These are phyloP conservation scores for Exsudoporus frostii DNA, from an alignment of 768 basidiomycete genomes.

Conservation along the genomic window DNA sequence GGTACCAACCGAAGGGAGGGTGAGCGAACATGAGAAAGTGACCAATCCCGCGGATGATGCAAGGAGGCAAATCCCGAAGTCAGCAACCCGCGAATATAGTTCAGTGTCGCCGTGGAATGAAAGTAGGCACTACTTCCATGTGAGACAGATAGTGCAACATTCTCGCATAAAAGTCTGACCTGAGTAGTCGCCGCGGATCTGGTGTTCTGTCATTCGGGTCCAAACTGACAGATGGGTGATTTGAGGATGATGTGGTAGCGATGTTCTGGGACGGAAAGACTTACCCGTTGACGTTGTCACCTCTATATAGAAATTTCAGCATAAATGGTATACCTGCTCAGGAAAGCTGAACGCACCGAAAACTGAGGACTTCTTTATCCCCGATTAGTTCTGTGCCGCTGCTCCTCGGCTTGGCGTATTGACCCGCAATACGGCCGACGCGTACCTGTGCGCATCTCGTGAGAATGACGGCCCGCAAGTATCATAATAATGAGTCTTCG, in stretches of 20 bases:
- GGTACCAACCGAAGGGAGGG: slow-evolving; percentile 60
- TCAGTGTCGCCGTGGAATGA: slow-evolving; percentile 90
- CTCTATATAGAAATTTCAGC: slow-evolving; percentile 45
- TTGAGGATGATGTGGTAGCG: background rate
- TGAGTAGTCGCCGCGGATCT: slow-evolving; percentile 85
- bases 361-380: slow-evolving; percentile 76
- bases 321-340: background rate
- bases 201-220: slow-evolving; percentile 78
- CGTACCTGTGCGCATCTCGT: slow-evolving; percentile 48
- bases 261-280: slow-evolving; percentile 14
- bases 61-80: slow-evolving; percentile 93
- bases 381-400: slow-evolving; percentile 77
- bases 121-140: slow-evolving; percentile 76
- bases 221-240: slow-evolving; percentile 35
- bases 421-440: slow-evolving; percentile 91
- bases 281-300: slow-evolving; percentile 94
- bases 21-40: slow-evolving; percentile 86
- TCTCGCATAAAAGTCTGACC: slow-evolving; percentile 35
- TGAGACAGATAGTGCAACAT: slow-evolving; percentile 1
- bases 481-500: background rate
- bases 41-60: slow-evolving; percentile 89
- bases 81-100: slow-evolving; percentile 85
- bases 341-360: slow-evolving; percentile 54
- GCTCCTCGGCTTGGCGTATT: slow-evolving; percentile 93
- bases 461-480: slow-evolving; percentile 1